Base-by-base conservation (phyloP, 2,329 filamentous ascomycete genomes). In the Diaporthe amygdali region DNA sequence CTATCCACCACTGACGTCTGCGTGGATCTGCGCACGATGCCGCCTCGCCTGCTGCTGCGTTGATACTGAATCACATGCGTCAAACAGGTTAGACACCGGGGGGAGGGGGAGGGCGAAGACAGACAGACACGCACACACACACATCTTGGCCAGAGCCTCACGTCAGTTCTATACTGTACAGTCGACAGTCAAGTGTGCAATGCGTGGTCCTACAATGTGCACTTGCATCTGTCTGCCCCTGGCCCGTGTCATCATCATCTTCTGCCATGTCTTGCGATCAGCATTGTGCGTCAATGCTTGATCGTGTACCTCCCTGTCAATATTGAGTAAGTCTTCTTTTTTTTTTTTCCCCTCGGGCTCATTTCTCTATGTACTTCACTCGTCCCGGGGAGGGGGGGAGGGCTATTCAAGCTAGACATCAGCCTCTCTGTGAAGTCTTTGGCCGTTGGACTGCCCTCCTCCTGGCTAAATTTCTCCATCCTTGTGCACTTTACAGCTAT, bases 1-100 rank as follows among this genome's bases (percentile, higher is more conserved):
- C 37, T 59, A 41, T 59, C 37, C 59, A 64, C 59, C 17, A 49
- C 59, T 64, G 59, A 64, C 59, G 59, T 64, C 59, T 37, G 44
- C 44, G 54, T 46, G 37, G 39, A 41, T 15, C 25, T 46, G 27
- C 20, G 17, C 17, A 32, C 39, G 37, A 61, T 51, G 37, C 10
- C n/a, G n/a, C n/a, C n/a, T n/a, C n/a, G n/a, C n/a, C n/a, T n/a
- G n/a, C n/a, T n/a, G n/a, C n/a, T n/a, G n/a, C n/a, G n/a, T n/a
- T n/a, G n/a, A n/a, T n/a, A n/a, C n/a, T n/a, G n/a, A n/a, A n/a
- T n/a, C n/a, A n/a, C n/a, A n/a, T n/a, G n/a, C n/a, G n/a, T n/a
- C n/a, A n/a, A n/a, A n/a, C n/a, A n/a, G n/a, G n/a, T n/a, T n/a
- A n/a, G n/a, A n/a, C n/a, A n/a, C n/a, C n/a, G n/a, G n/a, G n/a